Conservation (phyloP, 2,329 filamentous ascomycete genomes). For the Dothidotthia symphoricarpi region DNA sequence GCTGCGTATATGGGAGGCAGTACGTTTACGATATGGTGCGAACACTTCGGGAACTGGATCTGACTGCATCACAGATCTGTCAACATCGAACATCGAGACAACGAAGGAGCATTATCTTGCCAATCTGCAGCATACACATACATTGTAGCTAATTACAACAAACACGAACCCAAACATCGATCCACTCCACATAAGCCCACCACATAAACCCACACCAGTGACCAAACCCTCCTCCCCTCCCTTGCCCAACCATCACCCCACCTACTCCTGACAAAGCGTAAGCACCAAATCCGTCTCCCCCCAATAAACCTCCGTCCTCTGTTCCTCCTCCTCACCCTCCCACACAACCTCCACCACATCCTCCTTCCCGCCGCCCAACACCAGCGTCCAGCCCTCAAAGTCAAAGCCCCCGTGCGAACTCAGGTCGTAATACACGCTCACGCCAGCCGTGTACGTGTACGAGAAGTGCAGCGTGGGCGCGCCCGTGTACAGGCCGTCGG, state of each 20-base stretch:
- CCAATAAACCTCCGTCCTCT: slow-evolving; percentile 3
- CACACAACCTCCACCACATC: slow-evolving; percentile 8
- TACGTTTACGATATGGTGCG: no score
- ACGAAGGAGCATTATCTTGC: no score
- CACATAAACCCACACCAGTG: no score
- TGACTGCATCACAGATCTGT: no score
- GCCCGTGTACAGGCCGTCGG: slow-evolving; percentile 12
- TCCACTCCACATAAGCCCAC: no score
- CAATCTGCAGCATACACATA: no score
- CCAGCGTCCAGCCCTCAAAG: slow-evolving; percentile 20
- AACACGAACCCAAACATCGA: no score
- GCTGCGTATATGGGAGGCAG: no score
- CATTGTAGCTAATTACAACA: no score
- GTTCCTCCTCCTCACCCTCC: neutral
- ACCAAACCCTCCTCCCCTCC: neutral
- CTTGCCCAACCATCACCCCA: neutral
- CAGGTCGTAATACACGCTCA: slow-evolving; percentile 26
- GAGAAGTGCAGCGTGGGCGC: slow-evolving; percentile 21
- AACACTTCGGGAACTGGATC: no score
- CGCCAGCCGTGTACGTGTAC: slow-evolving; percentile 19
- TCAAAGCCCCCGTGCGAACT: slow-evolving; percentile 19
- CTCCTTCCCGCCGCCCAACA: slow-evolving; percentile 10
- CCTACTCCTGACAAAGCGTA: neutral
- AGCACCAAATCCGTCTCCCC: slow-evolving; percentile 7
- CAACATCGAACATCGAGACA: no score